Evolutionary conservation across 768 basidiomycete species (phyloP).

Genomic region (Naganishia vaughanmartiniae): DNA sequence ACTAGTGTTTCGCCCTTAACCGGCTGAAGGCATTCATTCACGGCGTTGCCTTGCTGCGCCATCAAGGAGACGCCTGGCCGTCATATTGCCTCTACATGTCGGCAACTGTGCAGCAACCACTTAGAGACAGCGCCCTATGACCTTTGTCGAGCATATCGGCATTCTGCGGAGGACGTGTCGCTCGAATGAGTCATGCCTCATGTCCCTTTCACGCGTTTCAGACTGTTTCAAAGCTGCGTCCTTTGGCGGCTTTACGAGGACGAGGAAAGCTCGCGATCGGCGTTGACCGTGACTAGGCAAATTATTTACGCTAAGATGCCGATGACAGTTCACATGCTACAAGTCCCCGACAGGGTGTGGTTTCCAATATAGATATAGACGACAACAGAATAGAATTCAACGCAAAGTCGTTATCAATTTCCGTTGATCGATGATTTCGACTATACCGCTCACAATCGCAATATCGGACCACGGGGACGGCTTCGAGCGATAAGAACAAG

Average conservation of each 20-base stretch:
- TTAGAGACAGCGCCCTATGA: not conserved
- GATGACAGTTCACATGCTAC: conserved; percentile 10
- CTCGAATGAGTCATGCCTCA: not conserved
- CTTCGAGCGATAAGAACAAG: not conserved
- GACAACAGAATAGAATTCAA: not conserved
- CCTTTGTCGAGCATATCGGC: not conserved
- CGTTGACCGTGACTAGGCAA: conserved; percentile 11
- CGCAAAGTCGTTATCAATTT: not conserved
- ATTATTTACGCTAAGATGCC: conserved; percentile 12
- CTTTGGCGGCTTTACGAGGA: not conserved
- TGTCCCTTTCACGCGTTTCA: not conserved
- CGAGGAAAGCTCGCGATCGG: not conserved
- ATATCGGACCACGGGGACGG: not conserved
- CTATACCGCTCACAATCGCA: not conserved
- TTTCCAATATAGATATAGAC: not conserved
- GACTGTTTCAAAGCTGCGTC: not conserved
- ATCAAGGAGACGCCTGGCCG: not conserved
- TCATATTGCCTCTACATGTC: not conserved
- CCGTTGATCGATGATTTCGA: too few relatives aligned
- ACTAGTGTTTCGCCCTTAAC: not conserved
- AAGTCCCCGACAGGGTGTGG: not conserved
- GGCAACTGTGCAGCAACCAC: too few relatives aligned
- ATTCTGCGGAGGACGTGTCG: conserved; percentile 19
- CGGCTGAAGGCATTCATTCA: not conserved
- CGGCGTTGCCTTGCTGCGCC: not conserved